These are phyloP conservation scores for Chaetomiaceae sp. DNA, from an alignment of 2,329 filamentous ascomycete species.

Conservation along the genomic window DNA sequence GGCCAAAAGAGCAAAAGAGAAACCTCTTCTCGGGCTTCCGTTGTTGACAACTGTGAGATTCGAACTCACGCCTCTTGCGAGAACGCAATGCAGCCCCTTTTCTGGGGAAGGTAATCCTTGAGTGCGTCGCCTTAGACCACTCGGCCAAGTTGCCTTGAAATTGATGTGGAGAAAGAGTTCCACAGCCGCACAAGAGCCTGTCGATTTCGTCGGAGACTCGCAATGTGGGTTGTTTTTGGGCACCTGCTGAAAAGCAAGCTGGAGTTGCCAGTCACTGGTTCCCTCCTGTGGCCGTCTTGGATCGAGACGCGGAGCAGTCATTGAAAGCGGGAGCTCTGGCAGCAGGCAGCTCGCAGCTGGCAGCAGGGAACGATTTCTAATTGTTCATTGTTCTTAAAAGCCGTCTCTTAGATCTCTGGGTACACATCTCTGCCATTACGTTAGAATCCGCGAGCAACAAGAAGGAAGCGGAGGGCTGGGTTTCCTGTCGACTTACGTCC, in stretches of 20 bases:
- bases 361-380: too few relatives aligned
- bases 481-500: constrained; percentile 40
- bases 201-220: too few relatives aligned
- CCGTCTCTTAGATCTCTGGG: constrained; percentile 11
- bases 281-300: too few relatives aligned
- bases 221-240: too few relatives aligned
- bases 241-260: too few relatives aligned
- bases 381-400: too few relatives aligned
- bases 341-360: too few relatives aligned
- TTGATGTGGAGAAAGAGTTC: background rate
- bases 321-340: too few relatives aligned
- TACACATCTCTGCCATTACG: constrained; percentile 20
- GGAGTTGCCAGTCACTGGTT: too few relatives aligned
- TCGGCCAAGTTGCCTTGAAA: constrained; percentile 19
- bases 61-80: constrained; percentile 23
- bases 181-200: background rate
- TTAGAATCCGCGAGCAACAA: background rate
- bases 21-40: background rate
- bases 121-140: constrained; percentile 21
- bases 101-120: constrained; percentile 15
- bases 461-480: too few relatives aligned
- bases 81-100: constrained; percentile 17
- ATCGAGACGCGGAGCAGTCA: too few relatives aligned
- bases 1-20: background rate
- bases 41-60: constrained; percentile 18